Evolutionary conservation across 202 grass and related monocot genomes (phyloP).

Genomic region (Musa balbisiana): DNA sequence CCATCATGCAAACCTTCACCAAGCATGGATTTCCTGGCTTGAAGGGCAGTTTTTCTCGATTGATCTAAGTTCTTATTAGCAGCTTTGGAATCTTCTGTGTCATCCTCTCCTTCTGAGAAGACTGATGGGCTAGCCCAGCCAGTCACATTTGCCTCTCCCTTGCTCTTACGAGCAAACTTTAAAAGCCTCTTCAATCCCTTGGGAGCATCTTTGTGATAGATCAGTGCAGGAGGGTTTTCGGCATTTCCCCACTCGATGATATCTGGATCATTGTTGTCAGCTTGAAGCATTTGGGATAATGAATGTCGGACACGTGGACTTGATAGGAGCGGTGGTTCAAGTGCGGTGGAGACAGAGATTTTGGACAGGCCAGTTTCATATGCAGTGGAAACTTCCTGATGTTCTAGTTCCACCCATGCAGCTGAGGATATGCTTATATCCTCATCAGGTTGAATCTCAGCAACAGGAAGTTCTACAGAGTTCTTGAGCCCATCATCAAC

Average conservation of each 20-base stretch:
- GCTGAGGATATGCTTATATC: conserved; percentile 88
- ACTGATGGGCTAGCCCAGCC: conserved; percentile 66
- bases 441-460: conserved; percentile 63
- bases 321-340: conserved; percentile 48
- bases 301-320: conserved; percentile 89
- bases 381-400: conserved; percentile 49
- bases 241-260: conserved; percentile 99
- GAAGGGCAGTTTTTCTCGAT: conserved; percentile 12
- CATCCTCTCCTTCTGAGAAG: conserved; percentile 94
- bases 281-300: conserved; percentile 99
- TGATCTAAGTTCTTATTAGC: conserved; percentile 31
- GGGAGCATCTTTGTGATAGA: conserved; percentile 94
- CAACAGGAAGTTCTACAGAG: conserved; percentile 30
- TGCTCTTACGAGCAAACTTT: conserved; percentile 97
- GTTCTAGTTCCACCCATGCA: conserved; percentile 93
- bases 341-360: conserved; percentile 33
- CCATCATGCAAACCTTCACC: conserved; percentile 46
- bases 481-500: conserved; percentile 43
- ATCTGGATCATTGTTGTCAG: conserved; percentile 89
- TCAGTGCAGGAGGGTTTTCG: conserved; percentile 89
- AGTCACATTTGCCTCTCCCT: conserved; percentile 61
- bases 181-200: conserved; percentile 99
- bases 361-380: conserved; percentile 43
- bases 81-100: conserved; percentile 68
- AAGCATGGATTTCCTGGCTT: conserved; percentile 26